Conservation (phyloP, 2,329 filamentous ascomycete genomes). For the Knufia fluminis region DNA sequence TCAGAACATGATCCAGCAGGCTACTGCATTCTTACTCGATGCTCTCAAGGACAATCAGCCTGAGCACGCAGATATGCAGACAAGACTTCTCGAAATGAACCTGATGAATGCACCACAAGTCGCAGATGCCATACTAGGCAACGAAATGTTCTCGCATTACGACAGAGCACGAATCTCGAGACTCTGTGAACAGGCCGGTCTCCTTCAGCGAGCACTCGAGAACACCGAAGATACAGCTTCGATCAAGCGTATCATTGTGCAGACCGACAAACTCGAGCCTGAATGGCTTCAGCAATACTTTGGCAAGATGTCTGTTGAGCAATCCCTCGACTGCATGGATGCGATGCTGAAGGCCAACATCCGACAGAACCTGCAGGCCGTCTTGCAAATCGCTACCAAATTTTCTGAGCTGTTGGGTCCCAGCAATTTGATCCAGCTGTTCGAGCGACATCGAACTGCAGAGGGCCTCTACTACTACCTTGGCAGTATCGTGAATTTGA, state of each 20-base stretch:
- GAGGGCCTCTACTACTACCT: conserved; percentile 98
- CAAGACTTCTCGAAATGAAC: conserved; percentile 95
- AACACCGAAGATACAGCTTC: conserved; percentile 84
- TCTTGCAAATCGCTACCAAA: conserved; percentile 93
- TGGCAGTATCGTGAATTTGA: conserved; percentile 93
- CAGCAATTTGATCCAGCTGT: conserved; percentile 78
- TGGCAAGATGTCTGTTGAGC: conserved; percentile 86
- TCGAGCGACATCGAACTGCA: conserved; percentile 95
- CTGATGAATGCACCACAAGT: conserved; percentile 92
- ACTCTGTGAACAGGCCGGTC: conserved; percentile 85
- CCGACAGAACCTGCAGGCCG: conserved; percentile 88
- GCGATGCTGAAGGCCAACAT: conserved; percentile 97
- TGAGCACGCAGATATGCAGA: conserved; percentile 88
- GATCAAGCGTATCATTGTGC: conserved; percentile 83
- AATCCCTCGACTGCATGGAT: conserved; percentile 86
- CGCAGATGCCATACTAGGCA: conserved; percentile 92
- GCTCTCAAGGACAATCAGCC: conserved; percentile 90
- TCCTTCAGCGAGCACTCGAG: conserved; percentile 79
- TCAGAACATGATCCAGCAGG: conserved; percentile 94
- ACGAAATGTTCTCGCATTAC: conserved; percentile 97
- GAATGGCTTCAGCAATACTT: conserved; percentile 94
- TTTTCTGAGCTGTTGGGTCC: conserved; percentile 91
- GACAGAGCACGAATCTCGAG: conserved; percentile 82
- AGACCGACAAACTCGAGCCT: conserved; percentile 72
- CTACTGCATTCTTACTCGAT: conserved; percentile 94